A percentile compares a stretch with the other conserved stretches of the same genome.
Conservation (phyloP, 208 protist genomes). For the Leishmania arabica region DNA sequence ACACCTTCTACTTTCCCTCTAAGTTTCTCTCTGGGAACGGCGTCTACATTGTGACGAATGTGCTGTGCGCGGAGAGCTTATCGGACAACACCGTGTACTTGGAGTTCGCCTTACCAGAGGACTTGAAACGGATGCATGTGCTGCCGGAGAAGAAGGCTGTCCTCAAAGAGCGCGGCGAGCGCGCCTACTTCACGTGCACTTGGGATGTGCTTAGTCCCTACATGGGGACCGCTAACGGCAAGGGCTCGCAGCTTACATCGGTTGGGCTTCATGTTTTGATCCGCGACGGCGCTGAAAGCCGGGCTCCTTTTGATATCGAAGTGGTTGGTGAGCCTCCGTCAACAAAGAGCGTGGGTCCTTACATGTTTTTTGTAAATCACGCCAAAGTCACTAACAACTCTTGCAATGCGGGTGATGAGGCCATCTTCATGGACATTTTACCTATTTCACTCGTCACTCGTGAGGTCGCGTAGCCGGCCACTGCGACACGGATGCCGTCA, state of each 20-base stretch:
- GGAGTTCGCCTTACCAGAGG: slow-evolving; percentile 43
- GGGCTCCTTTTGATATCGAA: slow-evolving; percentile 40
- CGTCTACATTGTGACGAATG: slow-evolving; percentile 69
- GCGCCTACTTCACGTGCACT: slow-evolving; percentile 46
- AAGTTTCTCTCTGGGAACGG: slow-evolving; percentile 48
- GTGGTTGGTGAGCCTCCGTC: slow-evolving; percentile 39
- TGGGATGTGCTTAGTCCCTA: slow-evolving; percentile 60
- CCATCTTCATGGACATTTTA: slow-evolving; percentile 26
- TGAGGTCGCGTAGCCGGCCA: slow-evolving; percentile 9
- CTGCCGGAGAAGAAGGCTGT: slow-evolving; percentile 22
- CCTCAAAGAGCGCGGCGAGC: slow-evolving; percentile 25
- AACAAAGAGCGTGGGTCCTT: slow-evolving; percentile 30
- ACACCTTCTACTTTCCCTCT: slow-evolving; percentile 55
- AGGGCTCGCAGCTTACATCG: slow-evolving; percentile 11
- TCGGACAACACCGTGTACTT: slow-evolving; percentile 38
- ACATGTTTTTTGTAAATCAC: slow-evolving; percentile 64
- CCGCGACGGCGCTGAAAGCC: slow-evolving; percentile 35
- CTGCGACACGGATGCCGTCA: not conserved
- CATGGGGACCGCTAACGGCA: slow-evolving; percentile 16
- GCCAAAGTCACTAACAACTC: slow-evolving; percentile 49
- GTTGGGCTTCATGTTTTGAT: slow-evolving; percentile 42
- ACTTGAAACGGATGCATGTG: slow-evolving; percentile 23
- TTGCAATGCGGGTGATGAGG: slow-evolving; percentile 27
- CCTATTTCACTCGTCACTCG: slow-evolving; percentile 31
- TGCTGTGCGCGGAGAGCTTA: slow-evolving; percentile 57